Conservation (phyloP, 768 basidiomycete species). For the Candolleomyces efflorescens region DNA sequence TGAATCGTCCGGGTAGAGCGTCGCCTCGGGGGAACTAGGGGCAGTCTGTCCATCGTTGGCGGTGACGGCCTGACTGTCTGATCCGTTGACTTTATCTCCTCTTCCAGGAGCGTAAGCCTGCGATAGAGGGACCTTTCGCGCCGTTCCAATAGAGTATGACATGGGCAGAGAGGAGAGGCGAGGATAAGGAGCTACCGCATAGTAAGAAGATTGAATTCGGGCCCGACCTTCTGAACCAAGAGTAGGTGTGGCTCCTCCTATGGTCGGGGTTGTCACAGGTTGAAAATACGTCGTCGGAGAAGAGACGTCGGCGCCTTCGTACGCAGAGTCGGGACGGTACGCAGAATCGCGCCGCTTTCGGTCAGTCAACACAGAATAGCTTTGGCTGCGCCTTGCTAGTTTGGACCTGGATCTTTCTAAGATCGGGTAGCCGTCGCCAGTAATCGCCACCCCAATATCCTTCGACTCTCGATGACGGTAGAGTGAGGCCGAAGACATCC, state of each 20-base stretch:
- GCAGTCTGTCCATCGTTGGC: slow-evolving; percentile 13
- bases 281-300: slow-evolving; percentile 36
- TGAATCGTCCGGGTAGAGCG: slow-evolving; percentile 70
- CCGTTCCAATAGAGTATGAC: slow-evolving; percentile 30
- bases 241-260: slow-evolving; percentile 20
- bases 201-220: slow-evolving; percentile 68
- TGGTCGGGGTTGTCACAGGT: slow-evolving; percentile 17
- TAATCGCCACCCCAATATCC: slow-evolving; percentile 33
- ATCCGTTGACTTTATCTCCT: background rate
- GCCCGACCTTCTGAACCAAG: slow-evolving; percentile 46
- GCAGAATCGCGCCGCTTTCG: slow-evolving; percentile 24
- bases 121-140: slow-evolving; percentile 26
- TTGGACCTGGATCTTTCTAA: slow-evolving; percentile 35
- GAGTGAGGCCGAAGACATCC: slow-evolving; percentile 40
- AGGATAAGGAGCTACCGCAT: slow-evolving; percentile 49
- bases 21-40: slow-evolving; percentile 52
- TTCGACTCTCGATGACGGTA: slow-evolving; percentile 37
- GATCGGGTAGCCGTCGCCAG: slow-evolving; percentile 38
- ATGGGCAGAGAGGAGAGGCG: slow-evolving; percentile 46
- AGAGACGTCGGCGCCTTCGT: slow-evolving; percentile 48
- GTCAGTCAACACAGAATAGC: slow-evolving; percentile 17
- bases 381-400: slow-evolving; percentile 21
- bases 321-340: slow-evolving; percentile 35
- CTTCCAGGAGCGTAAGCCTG: slow-evolving; percentile 27
- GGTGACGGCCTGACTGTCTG: background rate